A percentile compares a stretch with the other conserved stretches of the same genome.
Conservation (phyloP, 1,139 yeast species). For the Scheffersomyces stambukii region DNA sequence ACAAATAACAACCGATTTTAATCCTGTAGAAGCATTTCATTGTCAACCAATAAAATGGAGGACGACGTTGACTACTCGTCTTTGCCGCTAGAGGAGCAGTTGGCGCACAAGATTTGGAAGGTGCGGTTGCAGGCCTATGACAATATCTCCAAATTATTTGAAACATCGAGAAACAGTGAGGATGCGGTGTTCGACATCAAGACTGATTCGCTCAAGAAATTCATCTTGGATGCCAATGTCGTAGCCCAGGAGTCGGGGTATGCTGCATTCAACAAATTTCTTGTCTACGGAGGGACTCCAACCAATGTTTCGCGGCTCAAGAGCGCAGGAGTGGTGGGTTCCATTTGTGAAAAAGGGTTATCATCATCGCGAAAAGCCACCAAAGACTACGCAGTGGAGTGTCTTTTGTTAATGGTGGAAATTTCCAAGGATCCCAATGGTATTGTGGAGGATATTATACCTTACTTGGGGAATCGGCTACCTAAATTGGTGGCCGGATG, state of each 20-base stretch:
- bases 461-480: slow-evolving; percentile 55
- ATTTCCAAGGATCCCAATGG: slow-evolving; percentile 56
- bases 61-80: slow-evolving; percentile 60
- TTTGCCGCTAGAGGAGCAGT: slow-evolving; percentile 63
- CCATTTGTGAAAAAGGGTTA: slow-evolving; percentile 76
- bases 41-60: slow-evolving; percentile 18
- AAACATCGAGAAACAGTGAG: slow-evolving; percentile 49
- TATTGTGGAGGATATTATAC: slow-evolving; percentile 64
- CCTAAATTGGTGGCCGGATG: slow-evolving; percentile 82
- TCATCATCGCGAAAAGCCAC: slow-evolving; percentile 76
- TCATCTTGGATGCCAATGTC: slow-evolving; percentile 76
- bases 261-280: slow-evolving; percentile 48
- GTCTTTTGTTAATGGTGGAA: slow-evolving; percentile 61
- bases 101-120: slow-evolving; percentile 83
- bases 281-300: slow-evolving; percentile 55
- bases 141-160: slow-evolving; percentile 53
- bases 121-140: slow-evolving; percentile 80
- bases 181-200: slow-evolving; percentile 54
- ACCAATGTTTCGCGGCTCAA: slow-evolving; percentile 29
- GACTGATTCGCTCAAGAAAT: slow-evolving; percentile 48
- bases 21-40: neutral
- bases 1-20: slow-evolving; percentile 2
- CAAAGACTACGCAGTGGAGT: slow-evolving; percentile 60
- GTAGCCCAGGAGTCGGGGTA: slow-evolving; percentile 90
- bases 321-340: slow-evolving; percentile 45